Evolutionary conservation across 169 alveolate genomes (phyloP).

Genomic region (Theileria luwenshuni): DNA sequence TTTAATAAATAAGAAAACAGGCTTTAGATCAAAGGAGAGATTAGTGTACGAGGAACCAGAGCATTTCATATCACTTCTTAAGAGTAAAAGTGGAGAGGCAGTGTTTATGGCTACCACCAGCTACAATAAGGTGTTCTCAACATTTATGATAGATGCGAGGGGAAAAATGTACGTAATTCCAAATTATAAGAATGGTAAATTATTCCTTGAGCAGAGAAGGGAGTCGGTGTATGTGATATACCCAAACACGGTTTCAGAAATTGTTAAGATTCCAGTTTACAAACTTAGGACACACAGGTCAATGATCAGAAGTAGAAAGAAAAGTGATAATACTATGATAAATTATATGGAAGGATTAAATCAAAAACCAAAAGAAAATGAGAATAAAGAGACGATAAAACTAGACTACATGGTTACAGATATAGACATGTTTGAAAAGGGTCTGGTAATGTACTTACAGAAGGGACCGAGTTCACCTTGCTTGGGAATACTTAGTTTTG

Average conservation of each 20-base stretch:
- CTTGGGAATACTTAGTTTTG: slow-evolving; percentile 9
- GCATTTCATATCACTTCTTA: slow-evolving; percentile 37
- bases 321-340: too few species aligned
- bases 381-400: slow-evolving; percentile 7
- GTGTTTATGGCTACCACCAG: slow-evolving; percentile 36
- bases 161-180: slow-evolving; percentile 27
- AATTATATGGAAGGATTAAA: too few species aligned
- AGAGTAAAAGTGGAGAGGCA: slow-evolving; percentile 38
- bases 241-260: slow-evolving; percentile 9
- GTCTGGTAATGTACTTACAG: slow-evolving; percentile 36
- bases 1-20: slow-evolving; percentile 9
- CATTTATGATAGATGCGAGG: slow-evolving; percentile 12
- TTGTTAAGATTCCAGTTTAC: neutral
- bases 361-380: neutral
- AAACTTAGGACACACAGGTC: neutral
- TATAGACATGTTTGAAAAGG: slow-evolving; percentile 41
- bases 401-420: slow-evolving; percentile 28
- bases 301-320: neutral
- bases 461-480: slow-evolving; percentile 45
- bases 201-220: slow-evolving; percentile 40
- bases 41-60: slow-evolving; percentile 43
- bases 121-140: slow-evolving; percentile 12
- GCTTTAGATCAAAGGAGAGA: slow-evolving; percentile 10
- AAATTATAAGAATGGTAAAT: slow-evolving; percentile 10
- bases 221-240: slow-evolving; percentile 17